phyloP scores from a whole-genome alignment of 2,329 filamentous ascomycete genomes.

The Fusarium tuaranense region DNA sequence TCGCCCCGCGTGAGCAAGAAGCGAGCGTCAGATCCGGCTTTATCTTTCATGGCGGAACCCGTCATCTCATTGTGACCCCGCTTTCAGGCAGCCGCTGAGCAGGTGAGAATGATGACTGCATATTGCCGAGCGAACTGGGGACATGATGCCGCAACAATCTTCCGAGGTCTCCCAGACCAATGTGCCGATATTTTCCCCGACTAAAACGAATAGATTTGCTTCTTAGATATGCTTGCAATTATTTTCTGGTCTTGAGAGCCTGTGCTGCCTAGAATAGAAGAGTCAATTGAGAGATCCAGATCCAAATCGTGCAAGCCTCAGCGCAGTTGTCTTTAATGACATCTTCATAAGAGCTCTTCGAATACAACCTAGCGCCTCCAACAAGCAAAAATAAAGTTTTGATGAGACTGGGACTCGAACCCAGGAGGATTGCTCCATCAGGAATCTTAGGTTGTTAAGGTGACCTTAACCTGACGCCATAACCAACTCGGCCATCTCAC shows the following conservation, averaged over 20 bases:
- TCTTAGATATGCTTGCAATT: neutral
- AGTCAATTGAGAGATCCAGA: too few species aligned
- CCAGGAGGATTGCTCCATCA: constrained; percentile 40
- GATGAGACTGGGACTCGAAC: constrained; percentile 40
- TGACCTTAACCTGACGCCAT: constrained; percentile 39
- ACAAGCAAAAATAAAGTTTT: constrained; percentile 8
- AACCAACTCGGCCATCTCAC: constrained; percentile 41
- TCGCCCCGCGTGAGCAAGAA: neutral
- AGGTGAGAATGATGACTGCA: neutral
- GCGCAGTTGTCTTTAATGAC: too few species aligned
- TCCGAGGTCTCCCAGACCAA: neutral
- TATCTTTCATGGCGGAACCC: neutral
- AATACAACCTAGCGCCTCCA: neutral
- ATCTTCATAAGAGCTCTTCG: too few species aligned
- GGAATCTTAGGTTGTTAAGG: constrained; percentile 35
- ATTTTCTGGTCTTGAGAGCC: neutral
- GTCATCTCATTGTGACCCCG: neutral
- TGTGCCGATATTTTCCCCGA: neutral
- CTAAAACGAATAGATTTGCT: neutral
- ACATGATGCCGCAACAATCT: neutral
- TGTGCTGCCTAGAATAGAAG: neutral
- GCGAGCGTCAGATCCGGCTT: neutral
- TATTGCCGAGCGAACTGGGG: neutral
- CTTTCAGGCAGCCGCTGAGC: neutral
- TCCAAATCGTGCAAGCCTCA: too few species aligned